Evolutionary conservation across 164 flowering plant genomes (phyloP), one percentile per base, ranked within the genome.

Genomic region (Cinnamomum micranthum): DNA sequence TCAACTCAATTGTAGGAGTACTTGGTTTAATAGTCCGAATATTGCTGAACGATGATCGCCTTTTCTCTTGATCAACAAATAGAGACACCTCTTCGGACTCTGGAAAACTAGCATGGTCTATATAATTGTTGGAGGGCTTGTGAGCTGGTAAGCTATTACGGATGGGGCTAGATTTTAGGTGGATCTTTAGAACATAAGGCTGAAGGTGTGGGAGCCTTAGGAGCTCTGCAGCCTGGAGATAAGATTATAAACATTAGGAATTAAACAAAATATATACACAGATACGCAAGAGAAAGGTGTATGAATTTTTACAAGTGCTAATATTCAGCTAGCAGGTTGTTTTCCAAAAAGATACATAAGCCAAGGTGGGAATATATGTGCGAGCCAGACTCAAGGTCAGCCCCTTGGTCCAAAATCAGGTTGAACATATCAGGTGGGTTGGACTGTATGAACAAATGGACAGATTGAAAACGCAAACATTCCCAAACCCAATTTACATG

Each of bases 171-270:
- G 76, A 65, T 78, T 88, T 90, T 33, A 86, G 86, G 81, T 92
- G 90, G 72, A 94, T 71, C 83, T 86, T 88, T 10, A 87, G 85
- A 74, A 96, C 83, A 82, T 87, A 79, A 51, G 92, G 87, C 78
- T 91, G 97, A 79, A 96, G 97, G 73, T 82, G 91, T 28, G 94
- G 92, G 73, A 92, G 94, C 77, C 84, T 79, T 28, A 96, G 97
- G 69, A 96, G 86, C 79, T 96, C 98, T 17, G 91, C 87, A 80
- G 98, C 95, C 99, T 96, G 91, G 76, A 62, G 33, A 55, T 31
- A 20, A 50, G 17, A 24, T 41, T 19, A 67, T 6, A 66, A 1
- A 20, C 24, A 51, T 4, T 12, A 41, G 11, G 17, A 47, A 41
- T 33, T 25, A 50, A 59, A 50, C 15, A 19, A 25, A 7, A 17